Base-by-base conservation (phyloP, 441 rosid genomes). In the Pelargonium australe region DNA sequence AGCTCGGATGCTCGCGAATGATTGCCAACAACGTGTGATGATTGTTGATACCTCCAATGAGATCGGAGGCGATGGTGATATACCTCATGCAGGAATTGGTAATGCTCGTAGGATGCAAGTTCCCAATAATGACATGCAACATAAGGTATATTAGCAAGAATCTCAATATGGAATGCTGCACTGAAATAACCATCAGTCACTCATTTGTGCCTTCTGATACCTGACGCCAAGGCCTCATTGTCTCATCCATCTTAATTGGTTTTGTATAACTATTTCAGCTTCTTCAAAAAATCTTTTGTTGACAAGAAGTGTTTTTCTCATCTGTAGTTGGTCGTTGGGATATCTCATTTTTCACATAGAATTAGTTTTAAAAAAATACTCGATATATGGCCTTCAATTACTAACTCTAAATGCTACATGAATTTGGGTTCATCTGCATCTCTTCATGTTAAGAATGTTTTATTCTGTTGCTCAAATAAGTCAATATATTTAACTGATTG, bases 31-130 rank as follows among this genome's bases (percentile, higher is more conserved):
- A 79, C 85, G 97, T 68, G 97, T 94, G 37, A 88, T 91, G 95
- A 91, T 94, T 73, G 96, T 94, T 80, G 97, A 94, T 66, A 91
- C 97, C 68, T 89, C 96, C 31, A 94, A 87, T 77, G 98, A 94
- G 87, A 94, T 94, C 14, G 97, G 98, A 75, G 98, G 98, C 47
- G 96, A 94, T 86, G 97, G 97, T 64, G 96, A 94, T 83, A 91
- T 94, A 73, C 97, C 97, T 60, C 97, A 94, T 84, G 86, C 90
- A 55, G 96, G 96, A 73, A 94, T 94, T 14, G 97, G 98, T 60
- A 84, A 83, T 79, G 96, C 97, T 74, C 89, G 98, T 51, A 83
- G 97, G 74, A 89, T 94, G 98, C 98, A 94, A 82, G 98, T 94
- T 16, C 92, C 91, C 23, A 76, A 88, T 78, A 82, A 87, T 75